Base-by-base conservation (phyloP, 2,329 filamentous ascomycete genomes). In the Elsinoe perseae region DNA sequence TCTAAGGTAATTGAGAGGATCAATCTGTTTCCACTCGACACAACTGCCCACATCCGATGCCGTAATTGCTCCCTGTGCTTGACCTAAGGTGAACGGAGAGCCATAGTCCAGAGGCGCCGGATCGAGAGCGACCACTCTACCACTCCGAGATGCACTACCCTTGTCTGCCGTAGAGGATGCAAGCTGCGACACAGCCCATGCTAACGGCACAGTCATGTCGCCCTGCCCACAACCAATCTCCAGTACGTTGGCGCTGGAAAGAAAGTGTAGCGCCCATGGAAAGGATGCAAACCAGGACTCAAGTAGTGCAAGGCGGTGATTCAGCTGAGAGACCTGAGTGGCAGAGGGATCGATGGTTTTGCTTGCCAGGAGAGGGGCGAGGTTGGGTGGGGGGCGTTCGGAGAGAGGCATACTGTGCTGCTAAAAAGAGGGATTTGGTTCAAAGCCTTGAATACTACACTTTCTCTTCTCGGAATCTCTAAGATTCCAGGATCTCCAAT, bases 141-240 rank as follows among this genome's bases (percentile, higher is more conserved):
- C 77, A 0, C 65, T 4, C 16, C 8, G 14, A 5, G 18, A 6
- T n/a, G 3, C 4, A 9, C 21, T 25, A 18, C 10, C 21, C 40
- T 42, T 43, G 40, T 12, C n/a, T 43, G 40, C 16, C 14, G 36
- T 7, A n/a, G 18, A 10, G 7, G 44, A 50, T 44, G 20, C 6
- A 18, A 21, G 27, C 10, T 71, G 63, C 2, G 76, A 74, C 1
- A 79, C 72, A 18, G 67, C 72, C 61, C 72, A 64, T 44, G 80
- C 80, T 16, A 83, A 73, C 2, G 75, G 76, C 9, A 75, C 70
- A 1, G 81, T 82, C 61, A 75, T 77, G 58, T 79, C 79, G 1
- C 80, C 81, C 61, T 83, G 81, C 1, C 80, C 81, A 65, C 80
- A 83, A 50, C 80, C 80, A 34, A 84, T 65, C 63, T 83, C 81